A percentile compares a stretch with the other conserved stretches of the same genome.
Conservation (phyloP, 306 rosid genomes). For the Sechiopsis laciniata region DNA sequence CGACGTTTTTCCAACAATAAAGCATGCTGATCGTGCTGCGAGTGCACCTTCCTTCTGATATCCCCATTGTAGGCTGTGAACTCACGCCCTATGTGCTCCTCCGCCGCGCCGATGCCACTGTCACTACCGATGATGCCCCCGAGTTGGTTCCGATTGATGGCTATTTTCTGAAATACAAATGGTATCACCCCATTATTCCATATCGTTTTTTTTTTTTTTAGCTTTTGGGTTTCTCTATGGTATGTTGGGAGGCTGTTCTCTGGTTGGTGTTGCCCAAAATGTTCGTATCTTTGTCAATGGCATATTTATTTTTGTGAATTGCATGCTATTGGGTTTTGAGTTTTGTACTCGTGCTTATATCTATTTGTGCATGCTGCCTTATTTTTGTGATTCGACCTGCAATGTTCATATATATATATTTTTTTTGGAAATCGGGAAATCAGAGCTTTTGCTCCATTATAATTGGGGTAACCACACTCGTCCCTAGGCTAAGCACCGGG, state of each 20-base stretch:
- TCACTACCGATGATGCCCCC: conserved; percentile 62
- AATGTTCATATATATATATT: background rate
- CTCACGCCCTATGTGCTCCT: conserved; percentile 87
- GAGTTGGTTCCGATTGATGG: conserved; percentile 74
- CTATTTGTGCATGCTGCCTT: background rate
- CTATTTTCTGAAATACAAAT: conserved; percentile 74
- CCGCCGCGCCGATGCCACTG: conserved; percentile 51
- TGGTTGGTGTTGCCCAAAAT: background rate
- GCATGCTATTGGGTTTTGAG: background rate
- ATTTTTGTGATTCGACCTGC: background rate
- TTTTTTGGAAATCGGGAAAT: too few relatives aligned
- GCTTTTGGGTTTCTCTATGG: background rate
- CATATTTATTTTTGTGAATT: background rate
- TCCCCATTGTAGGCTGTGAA: conserved; percentile 96
- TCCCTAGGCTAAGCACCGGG: too few relatives aligned
- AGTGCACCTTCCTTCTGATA: conserved; percentile 91
- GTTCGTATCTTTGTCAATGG: background rate
- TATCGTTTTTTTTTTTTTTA: conserved; percentile 1
- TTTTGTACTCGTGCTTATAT: background rate
- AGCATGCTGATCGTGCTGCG: conserved; percentile 95
- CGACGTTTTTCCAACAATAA: conserved; percentile 40
- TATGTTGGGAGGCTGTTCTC: background rate
- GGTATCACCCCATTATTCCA: conserved; percentile 39
- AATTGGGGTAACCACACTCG: too few relatives aligned
- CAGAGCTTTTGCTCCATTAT: too few relatives aligned